Evolutionary conservation across 1,284 basidiomycete species (phyloP).

Genomic region (Hemileia vastatrix): DNA sequence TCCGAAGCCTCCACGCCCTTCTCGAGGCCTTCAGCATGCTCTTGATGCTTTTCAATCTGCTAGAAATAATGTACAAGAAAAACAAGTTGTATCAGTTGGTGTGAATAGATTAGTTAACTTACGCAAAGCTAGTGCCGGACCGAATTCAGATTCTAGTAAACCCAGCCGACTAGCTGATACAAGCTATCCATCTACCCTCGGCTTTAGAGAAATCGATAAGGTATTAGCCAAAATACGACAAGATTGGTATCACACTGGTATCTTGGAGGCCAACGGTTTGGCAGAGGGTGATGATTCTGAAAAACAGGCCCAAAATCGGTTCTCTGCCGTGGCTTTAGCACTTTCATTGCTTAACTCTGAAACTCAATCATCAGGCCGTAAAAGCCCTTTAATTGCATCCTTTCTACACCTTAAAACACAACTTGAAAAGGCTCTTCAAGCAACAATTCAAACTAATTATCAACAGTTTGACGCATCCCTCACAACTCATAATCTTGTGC

Average conservation of each 20-base stretch:
- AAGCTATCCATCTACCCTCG: conserved; percentile 33
- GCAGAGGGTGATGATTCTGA: conserved; percentile 48
- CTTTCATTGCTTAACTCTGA: conserved; percentile 13
- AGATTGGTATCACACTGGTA: conserved; percentile 56
- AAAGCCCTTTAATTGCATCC: conserved; percentile 45
- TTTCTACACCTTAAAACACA: conserved; percentile 64
- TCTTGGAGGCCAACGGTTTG: neutral
- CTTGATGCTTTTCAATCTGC: neutral
- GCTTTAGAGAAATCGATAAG: conserved; percentile 38
- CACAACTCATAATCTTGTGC: conserved; percentile 60
- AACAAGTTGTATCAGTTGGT: too few species aligned
- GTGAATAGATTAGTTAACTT: too few species aligned
- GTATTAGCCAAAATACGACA: conserved; percentile 73
- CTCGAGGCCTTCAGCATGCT: neutral
- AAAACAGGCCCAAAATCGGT: conserved; percentile 69
- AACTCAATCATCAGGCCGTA: conserved; percentile 46
- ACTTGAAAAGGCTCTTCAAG: conserved; percentile 65
- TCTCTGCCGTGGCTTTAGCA: conserved; percentile 21
- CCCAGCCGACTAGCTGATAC: conserved; percentile 16
- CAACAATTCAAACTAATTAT: conserved; percentile 68
- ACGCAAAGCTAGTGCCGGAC: too few species aligned
- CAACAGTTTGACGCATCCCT: conserved; percentile 82
- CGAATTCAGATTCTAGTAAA: conserved; percentile 2
- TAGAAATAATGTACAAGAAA: conserved; percentile 5
- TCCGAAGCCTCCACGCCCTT: neutral